These are phyloP conservation scores for Wallacemonas sp. DNA, from an alignment of 208 protist genomes.

Conservation along the genomic window DNA sequence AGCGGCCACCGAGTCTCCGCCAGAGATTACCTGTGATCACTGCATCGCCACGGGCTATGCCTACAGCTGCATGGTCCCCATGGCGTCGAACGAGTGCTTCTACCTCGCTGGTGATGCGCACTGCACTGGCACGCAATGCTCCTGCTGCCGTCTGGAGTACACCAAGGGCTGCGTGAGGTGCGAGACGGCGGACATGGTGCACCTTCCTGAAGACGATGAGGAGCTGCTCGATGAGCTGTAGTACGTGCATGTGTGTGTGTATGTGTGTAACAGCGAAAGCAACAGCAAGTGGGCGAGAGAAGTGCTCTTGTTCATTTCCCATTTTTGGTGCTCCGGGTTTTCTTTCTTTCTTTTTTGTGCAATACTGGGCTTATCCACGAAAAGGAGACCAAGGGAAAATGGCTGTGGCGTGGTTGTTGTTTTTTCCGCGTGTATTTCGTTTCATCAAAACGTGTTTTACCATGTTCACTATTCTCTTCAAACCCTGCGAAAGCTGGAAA, in stretches of 20 bases:
- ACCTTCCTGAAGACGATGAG: constrained; percentile 12
- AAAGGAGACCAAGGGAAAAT: too few species aligned
- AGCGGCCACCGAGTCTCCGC: neutral
- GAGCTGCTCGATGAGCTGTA: constrained; percentile 5
- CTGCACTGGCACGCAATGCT: constrained; percentile 22
- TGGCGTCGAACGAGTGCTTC: constrained; percentile 10
- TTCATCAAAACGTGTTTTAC: too few species aligned
- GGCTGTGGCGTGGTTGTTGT: too few species aligned
- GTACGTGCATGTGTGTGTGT: neutral
- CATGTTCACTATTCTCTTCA: too few species aligned
- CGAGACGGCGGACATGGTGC: constrained; percentile 16
- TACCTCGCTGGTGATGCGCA: constrained; percentile 28
- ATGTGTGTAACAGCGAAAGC: neutral
- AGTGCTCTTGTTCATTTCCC: neutral
- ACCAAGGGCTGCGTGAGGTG: constrained; percentile 22
- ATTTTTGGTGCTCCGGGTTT: neutral
- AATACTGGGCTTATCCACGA: too few species aligned
- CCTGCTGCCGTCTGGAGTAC: constrained; percentile 26
- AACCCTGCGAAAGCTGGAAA: too few species aligned
- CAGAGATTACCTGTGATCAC: neutral
- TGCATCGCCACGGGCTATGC: constrained; percentile 8
- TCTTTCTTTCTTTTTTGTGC: neutral
- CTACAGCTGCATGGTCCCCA: neutral
- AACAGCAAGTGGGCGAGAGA: too few species aligned
- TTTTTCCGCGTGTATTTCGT: too few species aligned